Evolutionary conservation across 768 basidiomycete genomes (phyloP).

Genomic region (Boletus subcaerulescens): DNA sequence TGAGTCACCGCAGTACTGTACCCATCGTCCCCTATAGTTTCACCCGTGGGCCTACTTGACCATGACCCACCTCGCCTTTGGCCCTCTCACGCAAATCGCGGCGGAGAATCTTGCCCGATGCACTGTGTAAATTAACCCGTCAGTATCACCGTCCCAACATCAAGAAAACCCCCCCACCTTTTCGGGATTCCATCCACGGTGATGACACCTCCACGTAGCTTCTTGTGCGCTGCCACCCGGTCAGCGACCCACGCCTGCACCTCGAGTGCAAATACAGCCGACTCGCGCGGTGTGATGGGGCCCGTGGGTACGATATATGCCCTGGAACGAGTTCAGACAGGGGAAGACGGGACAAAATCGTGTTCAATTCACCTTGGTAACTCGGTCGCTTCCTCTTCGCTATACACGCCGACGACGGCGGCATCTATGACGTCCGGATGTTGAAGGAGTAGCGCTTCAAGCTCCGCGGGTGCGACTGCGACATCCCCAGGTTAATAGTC

Average conservation of each 20-base stretch:
- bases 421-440: slow-evolving; percentile 77
- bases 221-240: slow-evolving; percentile 76
- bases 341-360: too few species aligned
- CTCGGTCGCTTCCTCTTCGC: slow-evolving; percentile 70
- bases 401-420: slow-evolving; percentile 76
- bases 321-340: slow-evolving; percentile 29
- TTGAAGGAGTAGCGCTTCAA: slow-evolving; percentile 71
- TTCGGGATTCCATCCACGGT: slow-evolving; percentile 46
- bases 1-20: too few species aligned
- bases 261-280: slow-evolving; percentile 38
- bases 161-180: slow-evolving; percentile 13
- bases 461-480: slow-evolving; percentile 81
- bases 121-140: slow-evolving; percentile 41
- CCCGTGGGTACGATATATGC: slow-evolving; percentile 51
- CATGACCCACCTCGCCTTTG: slow-evolving; percentile 45
- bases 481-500: background rate
- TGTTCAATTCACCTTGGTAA: slow-evolving; percentile 54
- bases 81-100: slow-evolving; percentile 70
- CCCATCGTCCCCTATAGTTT: slow-evolving; percentile 4
- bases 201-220: slow-evolving; percentile 69
- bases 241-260: slow-evolving; percentile 63
- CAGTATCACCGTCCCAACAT: background rate
- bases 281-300: slow-evolving; percentile 17
- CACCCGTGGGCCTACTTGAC: slow-evolving; percentile 17
- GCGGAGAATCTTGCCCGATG: slow-evolving; percentile 85